These are phyloP conservation scores for Hibiscus syriacus DNA, from an alignment of 345 rosid genomes.

Conservation along the genomic window DNA sequence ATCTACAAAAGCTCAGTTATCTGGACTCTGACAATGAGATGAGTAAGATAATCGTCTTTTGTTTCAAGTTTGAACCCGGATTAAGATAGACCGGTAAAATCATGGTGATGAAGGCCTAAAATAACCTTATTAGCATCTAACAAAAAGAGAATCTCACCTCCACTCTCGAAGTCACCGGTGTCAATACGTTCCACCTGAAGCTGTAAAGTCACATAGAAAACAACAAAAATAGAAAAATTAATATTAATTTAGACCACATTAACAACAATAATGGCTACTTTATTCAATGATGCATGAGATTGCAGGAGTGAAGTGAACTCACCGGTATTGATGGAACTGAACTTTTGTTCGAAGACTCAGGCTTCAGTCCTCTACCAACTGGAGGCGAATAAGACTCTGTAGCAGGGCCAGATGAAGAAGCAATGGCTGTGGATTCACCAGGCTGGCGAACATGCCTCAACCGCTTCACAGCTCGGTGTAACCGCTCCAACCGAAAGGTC, in stretches of 20 bases:
- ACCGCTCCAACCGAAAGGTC: conserved; percentile 50
- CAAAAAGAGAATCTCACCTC: conserved; percentile 24
- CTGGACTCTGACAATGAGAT: background rate
- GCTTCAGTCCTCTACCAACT: conserved; percentile 26
- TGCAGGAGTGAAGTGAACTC: conserved; percentile 10
- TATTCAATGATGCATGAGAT: background rate
- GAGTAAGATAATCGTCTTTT: no score
- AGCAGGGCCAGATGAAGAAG: conserved; percentile 24
- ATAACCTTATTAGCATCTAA: background rate
- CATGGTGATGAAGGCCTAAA: background rate
- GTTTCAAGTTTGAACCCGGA: background rate
- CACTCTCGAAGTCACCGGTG: conserved; percentile 21
- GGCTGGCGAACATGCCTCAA: conserved; percentile 48
- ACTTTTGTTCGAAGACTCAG: conserved; percentile 20
- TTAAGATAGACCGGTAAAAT: background rate
- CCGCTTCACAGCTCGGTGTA: conserved; percentile 61
- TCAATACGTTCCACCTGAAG: conserved; percentile 34
- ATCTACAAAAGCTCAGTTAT: background rate
- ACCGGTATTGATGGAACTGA: conserved; percentile 21
- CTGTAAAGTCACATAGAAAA: conserved; percentile 18
- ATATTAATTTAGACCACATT: background rate
- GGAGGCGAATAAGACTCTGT: conserved; percentile 32
- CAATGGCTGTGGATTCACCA: conserved; percentile 35
- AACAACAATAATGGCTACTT: background rate
- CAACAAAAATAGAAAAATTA: background rate